Conservation (phyloP, 495 filamentous ascomycete species). For the Hyaloscypha bicolor region DNA sequence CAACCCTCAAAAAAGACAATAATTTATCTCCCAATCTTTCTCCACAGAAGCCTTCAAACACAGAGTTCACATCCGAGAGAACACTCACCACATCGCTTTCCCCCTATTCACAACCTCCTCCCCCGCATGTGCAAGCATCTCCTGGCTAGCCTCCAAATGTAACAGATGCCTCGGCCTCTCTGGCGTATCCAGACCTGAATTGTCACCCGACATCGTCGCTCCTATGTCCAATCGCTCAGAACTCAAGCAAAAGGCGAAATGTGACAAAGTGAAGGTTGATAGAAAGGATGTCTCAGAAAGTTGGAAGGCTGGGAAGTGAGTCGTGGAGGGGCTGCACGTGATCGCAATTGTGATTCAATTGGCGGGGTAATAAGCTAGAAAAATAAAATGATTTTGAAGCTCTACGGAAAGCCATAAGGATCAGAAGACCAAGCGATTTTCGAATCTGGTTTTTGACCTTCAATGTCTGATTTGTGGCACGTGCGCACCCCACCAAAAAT, state of each 20-base stretch:
- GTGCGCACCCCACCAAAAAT: too few species aligned
- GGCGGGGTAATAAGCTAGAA: background rate
- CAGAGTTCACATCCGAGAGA: background rate
- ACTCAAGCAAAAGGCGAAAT: background rate
- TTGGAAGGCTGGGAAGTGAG: conserved; percentile 1
- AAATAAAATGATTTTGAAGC: conserved; percentile 3
- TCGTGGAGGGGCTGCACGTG: conserved; percentile 8
- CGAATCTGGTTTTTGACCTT: too few species aligned
- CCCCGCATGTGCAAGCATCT: conserved; percentile 27
- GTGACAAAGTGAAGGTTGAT: background rate
- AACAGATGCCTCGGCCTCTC: conserved; percentile 16
- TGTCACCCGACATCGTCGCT: background rate
- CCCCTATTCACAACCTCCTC: conserved; percentile 32
- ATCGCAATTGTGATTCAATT: background rate
- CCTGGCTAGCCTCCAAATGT: conserved; percentile 28
- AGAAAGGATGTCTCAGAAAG: conserved; percentile 4
- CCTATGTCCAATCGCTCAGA: background rate
- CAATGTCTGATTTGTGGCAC: too few species aligned
- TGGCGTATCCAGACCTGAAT: background rate
- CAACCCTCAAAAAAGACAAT: background rate
- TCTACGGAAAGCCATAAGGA: too few species aligned
- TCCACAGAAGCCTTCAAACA: too few species aligned
- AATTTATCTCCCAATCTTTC: too few species aligned
- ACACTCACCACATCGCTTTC: conserved; percentile 45
- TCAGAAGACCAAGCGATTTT: too few species aligned